Evolutionary conservation across 371 early-diverging fungal genomes (phyloP).

Genomic region (Choanephora cucurbitarum): DNA sequence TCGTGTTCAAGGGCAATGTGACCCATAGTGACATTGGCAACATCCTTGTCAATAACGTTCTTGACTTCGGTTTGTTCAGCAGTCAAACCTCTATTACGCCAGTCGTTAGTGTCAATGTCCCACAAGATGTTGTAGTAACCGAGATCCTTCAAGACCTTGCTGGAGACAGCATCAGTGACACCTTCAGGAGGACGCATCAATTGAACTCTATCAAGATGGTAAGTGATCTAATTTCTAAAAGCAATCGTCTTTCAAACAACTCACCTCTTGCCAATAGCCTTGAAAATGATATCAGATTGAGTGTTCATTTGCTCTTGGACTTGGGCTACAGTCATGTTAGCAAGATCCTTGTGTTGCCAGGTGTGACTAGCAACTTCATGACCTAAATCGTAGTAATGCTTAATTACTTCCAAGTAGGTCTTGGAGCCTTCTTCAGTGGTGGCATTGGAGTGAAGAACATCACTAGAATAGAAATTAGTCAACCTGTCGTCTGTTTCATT

Average conservation of each 20-base stretch:
- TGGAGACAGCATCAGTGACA: constrained; percentile 30
- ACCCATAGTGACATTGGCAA: constrained; percentile 22
- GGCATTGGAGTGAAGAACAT: constrained; percentile 17
- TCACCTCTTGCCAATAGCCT: constrained; percentile 20
- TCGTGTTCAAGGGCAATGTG: constrained; percentile 51
- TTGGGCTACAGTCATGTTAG: constrained; percentile 14
- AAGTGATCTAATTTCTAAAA: neutral
- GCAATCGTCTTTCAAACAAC: neutral
- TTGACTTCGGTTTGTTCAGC: constrained; percentile 21
- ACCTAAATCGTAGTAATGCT: constrained; percentile 20
- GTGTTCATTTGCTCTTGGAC: constrained; percentile 22
- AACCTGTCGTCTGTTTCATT: neutral
- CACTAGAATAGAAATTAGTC: constrained; percentile 11
- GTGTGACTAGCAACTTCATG: constrained; percentile 33
- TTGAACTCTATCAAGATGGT: constrained; percentile 5
- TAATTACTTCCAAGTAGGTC: constrained; percentile 28
- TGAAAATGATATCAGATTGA: constrained; percentile 24
- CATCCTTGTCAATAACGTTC: constrained; percentile 15
- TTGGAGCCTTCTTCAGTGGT: constrained; percentile 22
- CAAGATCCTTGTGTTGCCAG: constrained; percentile 19
- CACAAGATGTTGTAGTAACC: constrained; percentile 55
- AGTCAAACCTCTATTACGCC: constrained; percentile 28
- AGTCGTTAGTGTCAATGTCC: constrained; percentile 62
- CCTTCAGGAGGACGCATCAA: constrained; percentile 58
- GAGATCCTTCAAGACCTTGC: constrained; percentile 40